Percentiles rank a stretch among this genome's conserved stretches.
Conservation (phyloP, 108 stramenopile genomes). For the Parietichytrium sp. region DNA sequence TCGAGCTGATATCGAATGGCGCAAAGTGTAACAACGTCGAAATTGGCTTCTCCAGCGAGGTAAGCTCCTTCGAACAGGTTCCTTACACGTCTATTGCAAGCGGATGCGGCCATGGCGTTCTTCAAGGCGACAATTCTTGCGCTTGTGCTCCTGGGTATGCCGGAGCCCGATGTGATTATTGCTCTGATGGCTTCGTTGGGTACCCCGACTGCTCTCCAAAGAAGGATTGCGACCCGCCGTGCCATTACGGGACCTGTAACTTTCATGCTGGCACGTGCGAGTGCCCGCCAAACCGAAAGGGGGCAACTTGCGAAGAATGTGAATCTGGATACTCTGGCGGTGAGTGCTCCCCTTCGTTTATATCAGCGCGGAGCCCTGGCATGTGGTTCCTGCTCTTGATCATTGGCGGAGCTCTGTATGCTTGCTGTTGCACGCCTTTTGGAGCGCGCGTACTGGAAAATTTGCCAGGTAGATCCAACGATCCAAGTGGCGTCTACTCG, state of each 20-base stretch:
- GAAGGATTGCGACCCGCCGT: background rate
- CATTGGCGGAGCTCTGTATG: conserved; percentile 9
- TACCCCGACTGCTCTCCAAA: conserved; percentile 1
- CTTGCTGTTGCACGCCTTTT: conserved; percentile 29
- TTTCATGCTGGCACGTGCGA: background rate
- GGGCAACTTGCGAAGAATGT: background rate
- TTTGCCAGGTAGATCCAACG: background rate
- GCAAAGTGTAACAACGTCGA: background rate
- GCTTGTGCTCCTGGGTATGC: background rate
- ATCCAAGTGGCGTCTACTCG: background rate
- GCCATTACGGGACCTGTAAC: background rate
- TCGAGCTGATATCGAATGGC: background rate
- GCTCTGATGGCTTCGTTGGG: conserved; percentile 19
- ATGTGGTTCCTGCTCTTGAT: background rate
- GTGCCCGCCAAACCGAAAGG: conserved; percentile 4
- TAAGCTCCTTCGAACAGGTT: background rate
- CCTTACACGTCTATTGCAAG: background rate
- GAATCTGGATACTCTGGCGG: background rate
- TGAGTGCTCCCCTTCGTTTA: background rate
- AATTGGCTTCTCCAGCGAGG: background rate
- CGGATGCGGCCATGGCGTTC: conserved; percentile 3
- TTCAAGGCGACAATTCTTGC: background rate
- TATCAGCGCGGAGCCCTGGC: no score
- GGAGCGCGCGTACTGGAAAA: background rate
- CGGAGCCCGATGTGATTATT: background rate